Evolutionary conservation across 2,329 filamentous ascomycete genomes (phyloP), one percentile per base, ranked within the genome.

Genomic region (Drechslerella coelobrocha): DNA sequence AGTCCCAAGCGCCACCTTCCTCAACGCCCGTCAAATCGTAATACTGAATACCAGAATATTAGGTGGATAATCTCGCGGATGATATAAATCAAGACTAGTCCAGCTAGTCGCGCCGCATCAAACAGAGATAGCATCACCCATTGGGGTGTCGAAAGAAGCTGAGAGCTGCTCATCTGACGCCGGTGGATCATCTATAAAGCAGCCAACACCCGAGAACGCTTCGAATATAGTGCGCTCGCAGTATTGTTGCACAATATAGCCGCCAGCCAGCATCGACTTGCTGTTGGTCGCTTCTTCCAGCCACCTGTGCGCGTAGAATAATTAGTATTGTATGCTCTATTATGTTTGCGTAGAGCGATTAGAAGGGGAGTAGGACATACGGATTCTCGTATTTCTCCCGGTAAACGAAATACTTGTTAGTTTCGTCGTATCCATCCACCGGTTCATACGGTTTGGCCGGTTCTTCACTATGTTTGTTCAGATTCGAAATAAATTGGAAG

Each of bases 151-250:
- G n/a, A 71, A 60, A 2, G 57, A 69, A 1, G 17, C 12, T 7
- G 34, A 37, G n/a, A 27, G 12, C 2, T n/a, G 9, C 2, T 53
- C 56, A 14, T 55, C 63, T 29, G 26, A 21, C 24, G n/a, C 24
- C 24, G 52, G 54, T 29, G 96, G 92, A 48, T 97, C 91, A 34
- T 85, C 88, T 43, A 99, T 82, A 75, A 96, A 95, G 43, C 96
- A 90, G 0, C 90, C 91, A 69, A 99, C 79, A 0, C 95, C 94
- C 0, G 90, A 87, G 79, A 97, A 97, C 0, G 93, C 92, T 77
- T 97, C 92, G 71, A 91, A 89, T 77, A 99, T 81, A 23, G 90
- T 88, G 23, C 92, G 84, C 6, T 87, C 83, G 76, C 91, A 90
- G 77, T 94, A 97, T 77, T 96, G 92, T 31, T 85, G 82, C 45